phyloP scores from a whole-genome alignment of 805 yeast genomes.

The Yamadazyma kitorensis region DNA sequence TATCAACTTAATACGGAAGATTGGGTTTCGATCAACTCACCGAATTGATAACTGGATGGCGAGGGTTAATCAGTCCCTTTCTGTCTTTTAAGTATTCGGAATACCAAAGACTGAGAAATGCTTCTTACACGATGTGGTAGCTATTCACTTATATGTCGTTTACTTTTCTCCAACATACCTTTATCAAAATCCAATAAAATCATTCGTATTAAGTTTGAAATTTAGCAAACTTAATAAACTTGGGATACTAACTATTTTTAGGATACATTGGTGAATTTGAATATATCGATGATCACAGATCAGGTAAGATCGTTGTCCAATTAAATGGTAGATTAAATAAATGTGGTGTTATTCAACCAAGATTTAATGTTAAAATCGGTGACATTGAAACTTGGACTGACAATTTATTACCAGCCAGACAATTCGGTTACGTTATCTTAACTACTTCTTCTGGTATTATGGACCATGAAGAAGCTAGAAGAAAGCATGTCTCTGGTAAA shows the following conservation, averaged over 20 bases:
- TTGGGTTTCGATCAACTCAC: conserved; percentile 23
- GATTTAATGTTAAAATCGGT: conserved; percentile 93
- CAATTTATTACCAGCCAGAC: conserved; percentile 98
- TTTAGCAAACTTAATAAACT: conserved; percentile 1
- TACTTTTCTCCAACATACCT: conserved; percentile 63
- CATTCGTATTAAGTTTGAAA: conserved; percentile 1
- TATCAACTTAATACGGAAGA: neutral
- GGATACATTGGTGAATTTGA: conserved; percentile 98
- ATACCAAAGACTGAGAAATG: conserved; percentile 59
- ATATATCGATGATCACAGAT: conserved; percentile 98
- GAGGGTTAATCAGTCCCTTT: conserved; percentile 82
- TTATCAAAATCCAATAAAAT: conserved; percentile 1
- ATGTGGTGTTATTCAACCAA: conserved; percentile 98
- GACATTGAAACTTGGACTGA: conserved; percentile 99
- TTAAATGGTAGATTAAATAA: conserved; percentile 98
- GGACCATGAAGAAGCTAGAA: conserved; percentile 99
- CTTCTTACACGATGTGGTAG: conserved; percentile 62
- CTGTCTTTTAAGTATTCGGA: conserved; percentile 98
- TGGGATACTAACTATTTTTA: conserved; percentile 21
- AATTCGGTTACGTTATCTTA: conserved; percentile 94
- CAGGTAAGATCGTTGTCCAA: conserved; percentile 95
- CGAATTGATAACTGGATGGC: conserved; percentile 99
- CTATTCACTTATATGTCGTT: conserved; percentile 41
- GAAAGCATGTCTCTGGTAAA: conserved; percentile 99
- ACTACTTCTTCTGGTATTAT: conserved; percentile 99